Percentiles rank a stretch among this genome's conserved stretches.
phyloP scores from a whole-genome alignment of 2,329 filamentous ascomycete genomes.

The Fusarium sp. region DNA sequence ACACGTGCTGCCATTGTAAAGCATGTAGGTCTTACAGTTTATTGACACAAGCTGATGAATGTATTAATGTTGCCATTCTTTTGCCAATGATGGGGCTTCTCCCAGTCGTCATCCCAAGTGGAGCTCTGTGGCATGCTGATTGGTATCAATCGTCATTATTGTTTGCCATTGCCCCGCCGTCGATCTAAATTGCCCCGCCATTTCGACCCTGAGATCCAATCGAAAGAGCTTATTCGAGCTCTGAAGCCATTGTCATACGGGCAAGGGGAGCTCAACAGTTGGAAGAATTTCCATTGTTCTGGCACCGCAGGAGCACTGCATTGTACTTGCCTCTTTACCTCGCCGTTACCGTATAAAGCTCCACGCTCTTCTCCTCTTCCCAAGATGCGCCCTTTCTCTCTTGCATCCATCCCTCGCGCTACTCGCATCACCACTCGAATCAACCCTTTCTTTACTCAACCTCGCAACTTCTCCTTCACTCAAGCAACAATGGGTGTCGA shows the following conservation, averaged over 20 bases:
- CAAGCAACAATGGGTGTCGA: slow-evolving; percentile 75
- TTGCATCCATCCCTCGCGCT: slow-evolving; percentile 39
- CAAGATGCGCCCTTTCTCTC: slow-evolving; percentile 40
- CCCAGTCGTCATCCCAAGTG: slow-evolving; percentile 48
- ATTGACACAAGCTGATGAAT: slow-evolving; percentile 3
- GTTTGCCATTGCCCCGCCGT: slow-evolving; percentile 46
- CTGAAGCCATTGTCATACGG: slow-evolving; percentile 40
- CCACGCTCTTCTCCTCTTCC: slow-evolving; percentile 33
- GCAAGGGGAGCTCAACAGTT: slow-evolving; percentile 37
- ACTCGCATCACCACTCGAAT: slow-evolving; percentile 36
- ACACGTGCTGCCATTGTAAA: slow-evolving; percentile 14
- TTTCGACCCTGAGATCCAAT: slow-evolving; percentile 40
- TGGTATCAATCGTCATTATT: slow-evolving; percentile 45
- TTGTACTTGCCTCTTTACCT: slow-evolving; percentile 24
- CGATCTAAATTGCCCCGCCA: slow-evolving; percentile 49
- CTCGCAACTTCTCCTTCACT: slow-evolving; percentile 40
- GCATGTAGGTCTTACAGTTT: slow-evolving; percentile 8
- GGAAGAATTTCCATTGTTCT: slow-evolving; percentile 34
- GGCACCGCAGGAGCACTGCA: slow-evolving; percentile 24
- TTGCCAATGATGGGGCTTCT: slow-evolving; percentile 23
- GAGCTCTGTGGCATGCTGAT: slow-evolving; percentile 35
- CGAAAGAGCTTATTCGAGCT: slow-evolving; percentile 40
- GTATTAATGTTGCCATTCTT: slow-evolving; percentile 22
- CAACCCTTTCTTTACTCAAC: slow-evolving; percentile 37
- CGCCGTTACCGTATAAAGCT: slow-evolving; percentile 37